Evolutionary conservation across 306 rosid genomes (phyloP), one percentile per base, ranked within the genome.

Genomic region (Rosa lucieae): DNA sequence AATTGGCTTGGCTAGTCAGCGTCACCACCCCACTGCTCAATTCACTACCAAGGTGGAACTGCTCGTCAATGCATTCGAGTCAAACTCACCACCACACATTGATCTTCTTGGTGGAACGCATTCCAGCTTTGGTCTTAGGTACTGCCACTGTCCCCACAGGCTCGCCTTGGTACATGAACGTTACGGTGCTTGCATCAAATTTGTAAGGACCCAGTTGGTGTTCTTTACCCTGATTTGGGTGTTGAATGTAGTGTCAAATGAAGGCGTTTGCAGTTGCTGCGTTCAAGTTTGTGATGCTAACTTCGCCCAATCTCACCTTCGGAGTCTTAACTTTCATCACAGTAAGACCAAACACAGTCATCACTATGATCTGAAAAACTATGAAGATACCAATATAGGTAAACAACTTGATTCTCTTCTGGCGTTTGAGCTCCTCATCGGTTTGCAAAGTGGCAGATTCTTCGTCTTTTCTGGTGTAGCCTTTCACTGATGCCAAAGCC

Each of bases 401-500:
- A 55, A 56, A 56, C 62, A 56, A n/a, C 4, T 56, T 56, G 29
- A 56, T 56, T 56, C 62, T 56, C 29, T 56, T 56, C 62, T 56
- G 29, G 26, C 29, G 62, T 56, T 56, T n/a, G 29, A 61, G 32
- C 32, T 59, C 66, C 37, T 23, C 37, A 21, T 23, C 17, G 35
- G 66, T 21, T 10, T 61, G 67, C 15, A 23, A 21, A 26, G 67
- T 61, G 35, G 39, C 37, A 10, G 37, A 61, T 26, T 26, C 39
- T 62, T 62, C 67, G 29, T 62, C 67, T 32, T 62, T 62, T 8
- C 67, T 62, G 20, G 67, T 61, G 67, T 23, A 61, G 37, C 67
- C 39, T 61, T 61, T 61, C 37, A 61, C 67, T 2, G 67, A 61
- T 61, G 67, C 67, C 35, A 61, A 1, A 11, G 67, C 67, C 32